Conservation (phyloP, 805 yeast species). For the Myxozyma neotropica region DNA sequence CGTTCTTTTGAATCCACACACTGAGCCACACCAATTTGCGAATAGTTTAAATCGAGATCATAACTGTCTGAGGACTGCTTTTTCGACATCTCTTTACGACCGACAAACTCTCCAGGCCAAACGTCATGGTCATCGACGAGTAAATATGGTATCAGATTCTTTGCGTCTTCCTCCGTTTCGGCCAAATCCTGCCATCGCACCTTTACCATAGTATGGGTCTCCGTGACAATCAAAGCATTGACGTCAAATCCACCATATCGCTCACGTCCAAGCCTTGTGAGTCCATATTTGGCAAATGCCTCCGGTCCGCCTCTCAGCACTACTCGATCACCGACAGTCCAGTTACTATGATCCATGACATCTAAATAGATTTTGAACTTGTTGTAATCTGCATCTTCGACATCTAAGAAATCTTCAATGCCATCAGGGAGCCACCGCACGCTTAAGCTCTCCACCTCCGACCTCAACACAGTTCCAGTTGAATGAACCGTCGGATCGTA, state of each 20-base stretch:
- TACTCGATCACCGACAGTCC: slow-evolving; percentile 34
- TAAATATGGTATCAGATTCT: slow-evolving; percentile 25
- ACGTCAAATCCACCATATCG: slow-evolving; percentile 32
- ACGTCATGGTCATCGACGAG: slow-evolving; percentile 32
- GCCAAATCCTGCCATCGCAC: slow-evolving; percentile 32
- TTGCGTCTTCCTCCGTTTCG: slow-evolving; percentile 8
- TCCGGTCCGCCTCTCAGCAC: slow-evolving; percentile 16
- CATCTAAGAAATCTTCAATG: slow-evolving; percentile 9
- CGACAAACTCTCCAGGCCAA: slow-evolving; percentile 34
- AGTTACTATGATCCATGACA: slow-evolving; percentile 25
- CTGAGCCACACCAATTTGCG: slow-evolving; percentile 32
- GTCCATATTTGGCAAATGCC: slow-evolving; percentile 12
- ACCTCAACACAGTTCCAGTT: slow-evolving; percentile 19
- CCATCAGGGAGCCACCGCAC: slow-evolving; percentile 29
- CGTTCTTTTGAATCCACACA: slow-evolving; percentile 26
- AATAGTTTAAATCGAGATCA: slow-evolving; percentile 19
- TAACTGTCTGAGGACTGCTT: background rate
- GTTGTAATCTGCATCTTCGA: slow-evolving; percentile 14
- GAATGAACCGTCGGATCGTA: slow-evolving; percentile 8
- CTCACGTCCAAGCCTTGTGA: slow-evolving; percentile 23
- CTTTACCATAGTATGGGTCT: slow-evolving; percentile 22
- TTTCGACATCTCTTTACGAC: slow-evolving; percentile 14
- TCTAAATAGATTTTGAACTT: slow-evolving; percentile 18
- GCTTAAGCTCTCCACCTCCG: slow-evolving; percentile 21
- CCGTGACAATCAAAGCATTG: slow-evolving; percentile 21